phyloP scores from a whole-genome alignment of 768 basidiomycete species.

The Xerocomus potaroensis region DNA sequence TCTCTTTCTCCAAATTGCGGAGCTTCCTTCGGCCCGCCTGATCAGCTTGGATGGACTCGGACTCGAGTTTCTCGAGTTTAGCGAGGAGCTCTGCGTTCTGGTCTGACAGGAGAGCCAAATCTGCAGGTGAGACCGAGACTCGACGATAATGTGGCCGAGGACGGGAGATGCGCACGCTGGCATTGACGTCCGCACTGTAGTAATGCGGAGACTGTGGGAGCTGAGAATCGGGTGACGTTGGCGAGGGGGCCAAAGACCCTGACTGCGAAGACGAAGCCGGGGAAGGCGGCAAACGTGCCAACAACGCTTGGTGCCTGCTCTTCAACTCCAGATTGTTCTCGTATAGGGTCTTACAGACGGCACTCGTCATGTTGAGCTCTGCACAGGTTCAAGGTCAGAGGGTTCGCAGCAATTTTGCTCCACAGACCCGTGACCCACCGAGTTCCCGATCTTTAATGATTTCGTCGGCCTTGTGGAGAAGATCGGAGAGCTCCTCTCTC shows the following conservation, averaged over 20 bases:
- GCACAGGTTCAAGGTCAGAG: conserved; percentile 19
- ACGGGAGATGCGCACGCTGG: conserved; percentile 18
- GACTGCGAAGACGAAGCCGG: conserved; percentile 34
- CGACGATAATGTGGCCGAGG: conserved; percentile 31
- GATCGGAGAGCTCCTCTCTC: conserved; percentile 65
- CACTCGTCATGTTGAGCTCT: conserved; percentile 67
- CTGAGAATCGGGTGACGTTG: conserved; percentile 24
- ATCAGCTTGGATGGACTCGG: conserved; percentile 64
- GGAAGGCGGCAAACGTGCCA: conserved; percentile 56
- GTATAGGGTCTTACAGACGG: conserved; percentile 64
- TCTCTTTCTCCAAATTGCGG: conserved; percentile 74
- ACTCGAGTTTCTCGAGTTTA: conserved; percentile 72
- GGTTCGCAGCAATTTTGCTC: neutral
- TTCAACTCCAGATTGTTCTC: conserved; percentile 66
- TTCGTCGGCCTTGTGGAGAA: conserved; percentile 68
- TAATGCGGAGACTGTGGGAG: conserved; percentile 33
- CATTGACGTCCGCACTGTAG: conserved; percentile 26
- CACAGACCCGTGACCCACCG: conserved; percentile 42
- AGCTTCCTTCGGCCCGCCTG: conserved; percentile 64
- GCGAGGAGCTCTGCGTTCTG: conserved; percentile 79
- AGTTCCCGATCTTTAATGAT: conserved; percentile 74
- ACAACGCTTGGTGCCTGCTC: conserved; percentile 65
- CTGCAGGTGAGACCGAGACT: conserved; percentile 62
- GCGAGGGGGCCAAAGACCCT: conserved; percentile 19
- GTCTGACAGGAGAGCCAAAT: conserved; percentile 68